Base-by-base conservation (phyloP, 371 early-diverging fungal species). In the Mucor racemosus region DNA sequence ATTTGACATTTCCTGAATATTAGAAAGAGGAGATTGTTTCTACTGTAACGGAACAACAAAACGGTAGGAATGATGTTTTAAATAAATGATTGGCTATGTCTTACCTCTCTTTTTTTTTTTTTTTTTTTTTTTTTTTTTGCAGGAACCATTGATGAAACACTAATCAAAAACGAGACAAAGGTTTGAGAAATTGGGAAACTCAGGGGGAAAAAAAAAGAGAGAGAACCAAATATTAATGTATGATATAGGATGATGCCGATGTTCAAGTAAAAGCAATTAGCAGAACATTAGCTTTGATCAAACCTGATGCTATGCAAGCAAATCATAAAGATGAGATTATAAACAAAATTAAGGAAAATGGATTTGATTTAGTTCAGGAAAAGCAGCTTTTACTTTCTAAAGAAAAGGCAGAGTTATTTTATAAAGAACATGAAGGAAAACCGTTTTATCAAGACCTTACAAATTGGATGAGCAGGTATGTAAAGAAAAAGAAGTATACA, bases 401-500 rank as follows among this genome's bases (percentile, higher is more conserved):
- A 33, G 87, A 80, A 10, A 74, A 73, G 50, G 92, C 89, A 0
- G 54, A 75, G 60, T 72, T 72, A 39, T 93, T 95, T 62, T 95
- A 94, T 70, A 77, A 65, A 38, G 94, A 92, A 62, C 94, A 94
- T 66, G 71, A 78, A 11, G 87, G 80, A 11, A 86, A 86, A 58
- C 80, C 83, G 35, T 95, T 93, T 68, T 94, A 79, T 64, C 76
- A 85, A 8, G 86, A 91, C 6, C 76, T 94, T 11, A 84, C 84
- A 3, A 62, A 62, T 3, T 94, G 91, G 86, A 92, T 95, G 88
- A 86, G 87, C 63, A 86, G 89, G 90, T 87, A 50, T 11, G 13
- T 71, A 39, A 15, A 26, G 3, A 26, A 26, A 26, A 3, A 26
- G 3, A 26, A 56, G 57, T 33, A 38, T 41, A 56, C n/a, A 54